Percentiles rank a stretch among this genome's conserved stretches.
phyloP scores from a whole-genome alignment of 1,284 basidiomycete species.

The Ustilago vetiveriae region DNA sequence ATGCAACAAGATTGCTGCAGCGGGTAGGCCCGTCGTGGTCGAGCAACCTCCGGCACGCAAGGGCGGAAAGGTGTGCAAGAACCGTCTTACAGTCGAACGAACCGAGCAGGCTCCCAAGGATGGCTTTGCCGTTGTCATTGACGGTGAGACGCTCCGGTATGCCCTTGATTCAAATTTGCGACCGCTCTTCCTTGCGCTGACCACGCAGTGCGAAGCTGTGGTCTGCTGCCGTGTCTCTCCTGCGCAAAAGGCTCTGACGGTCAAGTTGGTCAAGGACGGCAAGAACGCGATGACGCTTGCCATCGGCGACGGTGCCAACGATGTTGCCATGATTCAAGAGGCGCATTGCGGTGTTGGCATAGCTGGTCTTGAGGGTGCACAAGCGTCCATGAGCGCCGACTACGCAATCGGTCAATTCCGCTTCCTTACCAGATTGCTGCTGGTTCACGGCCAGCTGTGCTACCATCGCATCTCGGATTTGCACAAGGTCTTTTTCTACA shows the following conservation, averaged over 20 bases:
- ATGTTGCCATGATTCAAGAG: conserved; percentile 97
- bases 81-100: conserved; percentile 45
- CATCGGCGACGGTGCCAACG: conserved; percentile 95
- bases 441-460: conserved; percentile 96
- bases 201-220: conserved; percentile 94
- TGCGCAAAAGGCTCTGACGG: conserved; percentile 93
- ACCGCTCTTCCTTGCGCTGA: conserved; percentile 85
- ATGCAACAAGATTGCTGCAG: conserved; percentile 89
- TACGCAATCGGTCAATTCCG: conserved; percentile 98
- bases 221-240: conserved; percentile 97
- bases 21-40: conserved; percentile 73
- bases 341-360: conserved; percentile 96
- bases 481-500: conserved; percentile 84
- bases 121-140: conserved; percentile 92
- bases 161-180: conserved; percentile 83
- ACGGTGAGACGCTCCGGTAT: conserved; percentile 89
- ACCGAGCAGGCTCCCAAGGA: conserved; percentile 49
- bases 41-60: conserved; percentile 31
- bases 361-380: conserved; percentile 92
- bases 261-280: conserved; percentile 93
- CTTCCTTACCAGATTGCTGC: conserved; percentile 85
- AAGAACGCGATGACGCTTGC: conserved; percentile 94
- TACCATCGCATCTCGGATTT: conserved; percentile 91
- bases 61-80: conserved; percentile 42
- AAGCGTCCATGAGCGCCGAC: conserved; percentile 98